Conservation (phyloP, 306 rosid species). For the Acmispon strigosus region DNA sequence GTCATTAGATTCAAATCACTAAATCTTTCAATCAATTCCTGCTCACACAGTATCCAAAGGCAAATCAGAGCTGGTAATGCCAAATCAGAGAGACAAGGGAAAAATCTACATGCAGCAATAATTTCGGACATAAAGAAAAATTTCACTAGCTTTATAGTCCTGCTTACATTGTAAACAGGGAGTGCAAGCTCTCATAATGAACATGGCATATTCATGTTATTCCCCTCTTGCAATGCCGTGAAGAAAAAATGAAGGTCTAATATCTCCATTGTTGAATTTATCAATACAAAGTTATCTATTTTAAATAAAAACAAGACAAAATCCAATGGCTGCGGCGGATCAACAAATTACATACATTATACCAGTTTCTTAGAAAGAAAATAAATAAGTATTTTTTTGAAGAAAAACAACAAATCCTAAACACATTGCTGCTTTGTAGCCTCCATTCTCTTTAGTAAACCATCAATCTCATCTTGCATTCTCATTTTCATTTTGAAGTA, state of each 20-base stretch:
- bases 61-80: not conserved
- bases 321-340: not conserved
- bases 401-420: slow-evolving; percentile 2
- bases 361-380: slow-evolving; percentile 9
- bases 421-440: slow-evolving; percentile 61
- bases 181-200: not conserved
- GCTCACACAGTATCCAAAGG: too few species aligned
- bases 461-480: slow-evolving; percentile 70
- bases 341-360: slow-evolving; percentile 19
- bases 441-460: slow-evolving; percentile 78
- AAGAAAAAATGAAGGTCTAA: not conserved
- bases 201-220: not conserved
- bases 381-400: not conserved
- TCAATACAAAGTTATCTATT: slow-evolving; percentile 12
- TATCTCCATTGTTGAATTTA: not conserved
- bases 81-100: not conserved
- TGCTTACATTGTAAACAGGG: not conserved
- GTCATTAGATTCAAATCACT: too few species aligned
- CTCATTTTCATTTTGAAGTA: slow-evolving; percentile 67
- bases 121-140: not conserved
- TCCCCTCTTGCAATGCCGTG: not conserved
- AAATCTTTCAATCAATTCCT: too few species aligned
- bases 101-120: not conserved
- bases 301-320: slow-evolving; percentile 21
- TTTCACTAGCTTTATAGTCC: not conserved